Conservation (phyloP, 805 yeast species). For the Babjeviella inositovora region DNA sequence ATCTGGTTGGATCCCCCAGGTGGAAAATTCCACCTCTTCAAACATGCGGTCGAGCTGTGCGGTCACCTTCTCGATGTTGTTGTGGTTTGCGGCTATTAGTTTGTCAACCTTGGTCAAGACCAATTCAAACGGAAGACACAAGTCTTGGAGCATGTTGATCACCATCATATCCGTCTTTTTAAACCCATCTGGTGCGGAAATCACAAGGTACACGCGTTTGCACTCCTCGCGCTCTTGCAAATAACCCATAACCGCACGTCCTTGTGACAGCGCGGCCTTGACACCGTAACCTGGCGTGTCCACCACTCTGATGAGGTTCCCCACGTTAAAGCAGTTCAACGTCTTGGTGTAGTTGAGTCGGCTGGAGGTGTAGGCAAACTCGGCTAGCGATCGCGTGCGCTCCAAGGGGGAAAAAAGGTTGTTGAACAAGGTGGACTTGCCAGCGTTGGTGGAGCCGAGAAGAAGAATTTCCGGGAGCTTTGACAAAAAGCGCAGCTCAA, state of each 20-base stretch:
- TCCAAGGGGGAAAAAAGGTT: conserved; percentile 27
- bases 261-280: conserved; percentile 51
- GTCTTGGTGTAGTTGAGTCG: conserved; percentile 46
- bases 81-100: no score
- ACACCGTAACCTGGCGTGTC: conserved; percentile 91
- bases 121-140: conserved; percentile 58
- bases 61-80: conserved; percentile 10
- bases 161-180: conserved; percentile 37
- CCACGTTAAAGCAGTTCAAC: conserved; percentile 56
- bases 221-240: conserved; percentile 35
- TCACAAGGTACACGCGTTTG: conserved; percentile 39
- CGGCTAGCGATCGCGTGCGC: conserved; percentile 8
- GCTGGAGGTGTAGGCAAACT: conserved; percentile 35
- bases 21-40: conserved; percentile 16
- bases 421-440: conserved; percentile 69
- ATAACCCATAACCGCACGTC: conserved; percentile 50
- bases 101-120: conserved; percentile 68
- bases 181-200: conserved; percentile 47
- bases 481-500: no score
- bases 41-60: conserved; percentile 20
- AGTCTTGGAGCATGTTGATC: conserved; percentile 25
- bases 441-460: conserved; percentile 75
- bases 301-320: conserved; percentile 44
- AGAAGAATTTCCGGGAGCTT: conserved; percentile 69
- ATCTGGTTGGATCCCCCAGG: conserved; percentile 21